Conservation (phyloP, 192 early-diverging fungal genomes). For the Gamsiella multidivaricata region DNA sequence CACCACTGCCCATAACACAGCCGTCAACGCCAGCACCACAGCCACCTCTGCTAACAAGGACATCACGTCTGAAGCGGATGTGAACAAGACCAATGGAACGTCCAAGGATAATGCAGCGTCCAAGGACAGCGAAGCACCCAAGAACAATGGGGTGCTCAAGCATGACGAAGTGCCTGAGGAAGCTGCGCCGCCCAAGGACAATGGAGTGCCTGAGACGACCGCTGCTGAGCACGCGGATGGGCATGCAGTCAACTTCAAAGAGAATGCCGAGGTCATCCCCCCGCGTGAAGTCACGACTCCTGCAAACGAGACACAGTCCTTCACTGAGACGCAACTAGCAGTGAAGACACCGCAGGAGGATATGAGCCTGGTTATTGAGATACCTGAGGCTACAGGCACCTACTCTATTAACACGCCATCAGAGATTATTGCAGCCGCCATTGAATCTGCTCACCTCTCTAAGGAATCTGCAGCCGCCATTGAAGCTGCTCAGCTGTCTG, state of each 20-base stretch:
- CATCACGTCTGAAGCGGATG: neutral
- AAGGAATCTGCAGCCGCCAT: neutral
- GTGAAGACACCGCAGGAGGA: neutral
- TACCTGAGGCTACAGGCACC: constrained; percentile 13
- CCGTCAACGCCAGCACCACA: neutral
- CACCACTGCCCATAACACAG: constrained; percentile 1
- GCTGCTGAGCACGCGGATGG: constrained; percentile 3
- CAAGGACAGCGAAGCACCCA: neutral
- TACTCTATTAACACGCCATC: constrained; percentile 7
- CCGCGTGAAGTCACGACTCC: neutral
- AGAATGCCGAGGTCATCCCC: constrained; percentile 22
- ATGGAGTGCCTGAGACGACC: neutral
- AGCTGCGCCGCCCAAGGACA: neutral
- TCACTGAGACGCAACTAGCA: no score
- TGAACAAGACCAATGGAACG: neutral
- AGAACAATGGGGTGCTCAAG: neutral
- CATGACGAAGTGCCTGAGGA: neutral
- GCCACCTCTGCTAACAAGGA: neutral
- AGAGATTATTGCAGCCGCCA: neutral
- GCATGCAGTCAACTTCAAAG: constrained; percentile 34
- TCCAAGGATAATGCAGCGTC: neutral
- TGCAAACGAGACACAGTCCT: no score
- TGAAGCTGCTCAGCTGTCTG: neutral
- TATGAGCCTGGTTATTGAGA: constrained; percentile 11
- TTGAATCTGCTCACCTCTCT: neutral